Percentiles rank a stretch among this genome's conserved stretches.
phyloP scores from a whole-genome alignment of 2,329 filamentous ascomycete species.

The Drechslera avenae region DNA sequence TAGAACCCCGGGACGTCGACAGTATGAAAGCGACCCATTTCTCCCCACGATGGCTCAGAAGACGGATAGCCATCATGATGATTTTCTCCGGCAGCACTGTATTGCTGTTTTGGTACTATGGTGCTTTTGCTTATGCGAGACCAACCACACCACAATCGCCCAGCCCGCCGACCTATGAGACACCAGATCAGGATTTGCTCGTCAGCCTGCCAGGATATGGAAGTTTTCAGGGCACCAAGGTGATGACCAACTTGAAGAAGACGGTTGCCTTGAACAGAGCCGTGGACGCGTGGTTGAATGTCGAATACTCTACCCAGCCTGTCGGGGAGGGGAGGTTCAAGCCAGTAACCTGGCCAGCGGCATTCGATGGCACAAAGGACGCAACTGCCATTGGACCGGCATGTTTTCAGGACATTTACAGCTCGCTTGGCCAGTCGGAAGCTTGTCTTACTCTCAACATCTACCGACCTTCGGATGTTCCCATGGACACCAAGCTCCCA shows the following conservation, averaged over 20 bases:
- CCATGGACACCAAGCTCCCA: slow-evolving; percentile 37
- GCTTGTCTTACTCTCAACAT: slow-evolving; percentile 44
- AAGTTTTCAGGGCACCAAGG: slow-evolving; percentile 47
- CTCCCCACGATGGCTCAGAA: slow-evolving; percentile 24
- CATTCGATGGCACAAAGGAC: slow-evolving; percentile 49
- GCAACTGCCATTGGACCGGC: slow-evolving; percentile 51
- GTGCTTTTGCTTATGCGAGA: slow-evolving; percentile 20
- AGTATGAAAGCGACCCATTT: slow-evolving; percentile 12
- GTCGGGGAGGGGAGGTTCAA: slow-evolving; percentile 50
- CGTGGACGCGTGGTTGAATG: slow-evolving; percentile 57
- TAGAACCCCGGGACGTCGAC: slow-evolving; percentile 3
- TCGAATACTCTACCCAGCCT: slow-evolving; percentile 54
- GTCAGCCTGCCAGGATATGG: slow-evolving; percentile 50
- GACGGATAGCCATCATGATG: slow-evolving; percentile 23
- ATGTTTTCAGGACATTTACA: slow-evolving; percentile 53
- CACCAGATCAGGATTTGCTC: slow-evolving; percentile 25
- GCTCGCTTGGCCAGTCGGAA: slow-evolving; percentile 34
- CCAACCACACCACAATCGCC: slow-evolving; percentile 16
- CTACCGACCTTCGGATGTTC: slow-evolving; percentile 35
- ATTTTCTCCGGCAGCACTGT: slow-evolving; percentile 26
- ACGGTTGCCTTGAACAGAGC: slow-evolving; percentile 39
- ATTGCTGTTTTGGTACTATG: slow-evolving; percentile 32
- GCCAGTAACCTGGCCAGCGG: slow-evolving; percentile 48
- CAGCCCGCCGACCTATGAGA: slow-evolving; percentile 6
- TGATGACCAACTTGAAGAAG: slow-evolving; percentile 44